Evolutionary conservation across 2,329 filamentous ascomycete species (phyloP), one percentile per base, ranked within the genome.

Genomic region (Coniochaeta sp.): DNA sequence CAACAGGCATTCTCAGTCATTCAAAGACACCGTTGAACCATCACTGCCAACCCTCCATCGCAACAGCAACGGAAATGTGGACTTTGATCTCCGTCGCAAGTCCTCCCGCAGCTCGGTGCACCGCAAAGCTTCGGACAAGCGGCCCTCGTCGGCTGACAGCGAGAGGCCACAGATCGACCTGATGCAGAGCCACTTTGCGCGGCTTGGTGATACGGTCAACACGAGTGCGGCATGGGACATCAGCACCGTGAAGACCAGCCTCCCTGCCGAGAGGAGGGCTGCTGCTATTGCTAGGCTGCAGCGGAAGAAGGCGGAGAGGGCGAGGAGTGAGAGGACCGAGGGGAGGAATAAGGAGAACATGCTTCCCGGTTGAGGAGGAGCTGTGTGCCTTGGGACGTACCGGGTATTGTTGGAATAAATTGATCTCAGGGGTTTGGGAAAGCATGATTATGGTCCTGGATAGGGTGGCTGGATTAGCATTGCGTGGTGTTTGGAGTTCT

Each of bases 211-310:
- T 1, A 64, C 69, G 4, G 49, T 55, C 20, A 65, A 68, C 50
- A 55, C 51, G 30, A 65, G 64, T 35, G 55, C 59, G 27, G 60
- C 69, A 26, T 62, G 67, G 49, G 55, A 66, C 26, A 67, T 62
- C 20, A 74, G 73, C 49, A 63, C 67, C 4, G 69, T 73, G 4
- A 72, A 71, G 53, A 70, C 71, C 20, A 66, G 64, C 2, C 60
- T 82, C 12, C 70, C 79, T 8, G 72, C 76, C 3, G 75, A 78
- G 49, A 70, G 80, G 30, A 70, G 71, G 45, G 75, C 77, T 6
- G 79, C 78, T 1, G 79, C 78, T 10, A 68, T 79, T 49, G 79
- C 78, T 38, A 67, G 78, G 7, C 72, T 83, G 13, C 74, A 81
- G 62, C 71, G 74, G 62, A 73, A 77, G 60, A 75, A 73, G 61